These are phyloP conservation scores for Septoria linicola DNA, from an alignment of 2,329 filamentous ascomycete species.

Conservation along the genomic window DNA sequence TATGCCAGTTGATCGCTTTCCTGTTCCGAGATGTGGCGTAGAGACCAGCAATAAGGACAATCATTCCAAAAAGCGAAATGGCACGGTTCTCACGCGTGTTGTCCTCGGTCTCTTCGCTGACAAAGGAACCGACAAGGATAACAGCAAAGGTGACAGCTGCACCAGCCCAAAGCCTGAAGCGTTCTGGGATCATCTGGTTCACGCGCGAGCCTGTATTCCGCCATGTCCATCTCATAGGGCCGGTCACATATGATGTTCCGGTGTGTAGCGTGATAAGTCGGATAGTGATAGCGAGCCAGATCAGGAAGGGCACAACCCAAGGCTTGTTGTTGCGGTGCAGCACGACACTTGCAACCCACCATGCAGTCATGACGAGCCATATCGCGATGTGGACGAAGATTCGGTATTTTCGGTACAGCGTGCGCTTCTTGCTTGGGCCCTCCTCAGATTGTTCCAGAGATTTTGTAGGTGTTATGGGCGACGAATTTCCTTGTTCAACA, in stretches of 20 bases:
- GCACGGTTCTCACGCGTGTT: constrained; percentile 80
- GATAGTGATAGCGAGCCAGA: constrained; percentile 73
- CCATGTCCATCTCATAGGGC: constrained; percentile 68
- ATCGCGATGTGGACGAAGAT: constrained; percentile 42
- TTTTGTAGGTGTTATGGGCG: constrained; percentile 20
- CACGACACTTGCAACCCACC: constrained; percentile 75
- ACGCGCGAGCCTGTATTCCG: constrained; percentile 60
- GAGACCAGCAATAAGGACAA: constrained; percentile 66
- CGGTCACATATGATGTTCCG: constrained; percentile 64
- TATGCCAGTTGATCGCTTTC: constrained; percentile 51
- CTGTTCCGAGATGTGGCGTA: constrained; percentile 71
- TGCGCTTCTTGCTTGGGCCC: constrained; percentile 28
- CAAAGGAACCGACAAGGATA: constrained; percentile 77
- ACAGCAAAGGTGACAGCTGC: constrained; percentile 65
- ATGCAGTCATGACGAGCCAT: constrained; percentile 46
- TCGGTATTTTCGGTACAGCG: constrained; percentile 49
- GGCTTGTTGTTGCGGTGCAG: constrained; percentile 70
- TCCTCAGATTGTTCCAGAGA: constrained; percentile 17
- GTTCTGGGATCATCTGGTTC: constrained; percentile 64
- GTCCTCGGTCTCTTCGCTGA: constrained; percentile 65
- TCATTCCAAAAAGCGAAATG: constrained; percentile 74
- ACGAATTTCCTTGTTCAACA: constrained; percentile 26
- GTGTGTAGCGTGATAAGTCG: constrained; percentile 74
- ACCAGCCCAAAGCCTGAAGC: constrained; percentile 62
- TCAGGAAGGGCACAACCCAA: constrained; percentile 80